These are phyloP conservation scores for Vaccinium macrocarpon DNA, from an alignment of 148 eudicot genomes.

Conservation along the genomic window DNA sequence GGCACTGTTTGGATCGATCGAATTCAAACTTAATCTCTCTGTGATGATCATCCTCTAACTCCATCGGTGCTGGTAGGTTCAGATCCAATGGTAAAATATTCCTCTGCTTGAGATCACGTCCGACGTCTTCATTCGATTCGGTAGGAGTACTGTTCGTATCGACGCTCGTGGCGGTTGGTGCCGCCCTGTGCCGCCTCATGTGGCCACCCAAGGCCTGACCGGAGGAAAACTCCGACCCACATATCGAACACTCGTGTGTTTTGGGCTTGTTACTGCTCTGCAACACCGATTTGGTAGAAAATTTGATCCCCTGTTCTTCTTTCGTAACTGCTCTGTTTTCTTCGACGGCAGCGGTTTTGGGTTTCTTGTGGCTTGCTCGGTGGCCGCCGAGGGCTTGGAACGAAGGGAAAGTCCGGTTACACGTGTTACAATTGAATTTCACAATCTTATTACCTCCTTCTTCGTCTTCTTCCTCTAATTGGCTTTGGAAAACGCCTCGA, in stretches of 20 bases:
- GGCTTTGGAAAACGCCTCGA: conserved; percentile 28
- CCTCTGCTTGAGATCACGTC: conserved; percentile 13
- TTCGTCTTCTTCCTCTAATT: background rate
- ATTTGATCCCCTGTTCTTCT: background rate
- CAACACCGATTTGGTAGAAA: background rate
- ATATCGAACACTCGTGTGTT: conserved; percentile 82
- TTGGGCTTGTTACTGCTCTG: conserved; percentile 17
- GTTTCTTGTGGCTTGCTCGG: conserved; percentile 87
- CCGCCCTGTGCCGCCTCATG: conserved; percentile 75
- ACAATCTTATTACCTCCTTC: background rate
- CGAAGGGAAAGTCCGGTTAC: conserved; percentile 60
- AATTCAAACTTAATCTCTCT: conserved; percentile 12
- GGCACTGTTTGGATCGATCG: conserved; percentile 22
- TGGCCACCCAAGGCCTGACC: conserved; percentile 97
- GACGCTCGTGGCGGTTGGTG: background rate
- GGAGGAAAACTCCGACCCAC: conserved; percentile 79
- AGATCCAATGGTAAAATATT: conserved; percentile 48
- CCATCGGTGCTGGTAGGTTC: conserved; percentile 75
- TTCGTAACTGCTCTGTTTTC: background rate
- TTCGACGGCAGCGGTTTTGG: conserved; percentile 25
- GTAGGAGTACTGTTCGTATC: background rate
- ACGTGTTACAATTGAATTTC: conserved; percentile 52
- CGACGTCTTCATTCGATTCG: background rate
- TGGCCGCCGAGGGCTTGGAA: conserved; percentile 96
- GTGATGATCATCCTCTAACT: conserved; percentile 22